Evolutionary conservation across 805 yeast genomes (phyloP), one percentile per base, ranked within the genome.

Genomic region (Zygoascus biomembranicola): DNA sequence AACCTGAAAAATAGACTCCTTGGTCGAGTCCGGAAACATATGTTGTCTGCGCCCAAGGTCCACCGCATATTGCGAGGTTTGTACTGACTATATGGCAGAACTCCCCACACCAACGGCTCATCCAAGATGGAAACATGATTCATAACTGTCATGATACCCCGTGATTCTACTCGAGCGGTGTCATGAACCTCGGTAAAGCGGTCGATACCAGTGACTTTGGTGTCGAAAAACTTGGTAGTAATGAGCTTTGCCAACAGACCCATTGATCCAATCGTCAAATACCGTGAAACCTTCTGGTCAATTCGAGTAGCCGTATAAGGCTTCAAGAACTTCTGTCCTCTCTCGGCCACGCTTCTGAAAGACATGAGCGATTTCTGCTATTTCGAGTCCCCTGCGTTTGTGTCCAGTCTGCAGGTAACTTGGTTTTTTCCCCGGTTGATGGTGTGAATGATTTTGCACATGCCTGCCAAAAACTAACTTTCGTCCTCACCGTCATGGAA

Each of bases 21-120:
- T 11, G 61, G 20, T 47, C 55, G 51, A 52, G 52, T 61, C 42
- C 55, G 59, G 69, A 94, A 92, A 66, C 98, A 92, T 42, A 92
- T 80, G 66, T 94, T 90, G 50, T 84, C 80, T 10, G 99, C 99
- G 0, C 95, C 99, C 52, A 94, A 74, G 5, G 97, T 90, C 98
- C 98, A 92, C 63, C 99, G 76, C 52, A 89, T 80, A 51, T 79
- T 77, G 57, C 82, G 85, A 16, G 86, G 70, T 53, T 81, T 79
- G 13, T 72, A 68, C 60, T 80, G 85, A 60, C 78, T 79, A 41
- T 80, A 77, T 0, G 97, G 96, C 54, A 90, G 73, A 37, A 85
- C 79, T 0, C 95, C 96, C 87, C 95, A 92, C 45, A 88, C 71
- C 37, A 87, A 76, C 0, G 99, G 99, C 64, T 92, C 99, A 66